Percentiles rank a stretch among this genome's conserved stretches.
These are phyloP conservation scores for Urostyla sp. DNA, from an alignment of 73 alveolate genomes.

Conservation along the genomic window DNA sequence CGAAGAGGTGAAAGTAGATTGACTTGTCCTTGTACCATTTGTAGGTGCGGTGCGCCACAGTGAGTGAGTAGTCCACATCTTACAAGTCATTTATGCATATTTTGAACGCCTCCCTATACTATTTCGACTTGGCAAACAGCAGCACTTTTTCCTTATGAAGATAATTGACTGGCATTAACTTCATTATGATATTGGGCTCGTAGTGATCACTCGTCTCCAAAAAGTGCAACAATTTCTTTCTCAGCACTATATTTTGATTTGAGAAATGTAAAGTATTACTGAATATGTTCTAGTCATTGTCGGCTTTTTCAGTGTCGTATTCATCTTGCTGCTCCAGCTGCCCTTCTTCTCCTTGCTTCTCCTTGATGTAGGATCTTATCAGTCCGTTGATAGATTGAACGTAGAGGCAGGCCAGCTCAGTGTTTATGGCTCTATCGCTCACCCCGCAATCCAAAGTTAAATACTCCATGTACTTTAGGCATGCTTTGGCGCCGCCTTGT, in stretches of 20 bases:
- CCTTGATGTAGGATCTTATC: neutral
- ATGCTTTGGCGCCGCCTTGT: conserved; percentile 35
- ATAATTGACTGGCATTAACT: conserved; percentile 16
- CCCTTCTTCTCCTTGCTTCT: neutral
- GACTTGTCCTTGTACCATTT: conserved; percentile 42
- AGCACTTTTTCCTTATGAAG: conserved; percentile 31
- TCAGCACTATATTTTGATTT: conserved; percentile 8
- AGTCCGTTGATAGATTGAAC: neutral
- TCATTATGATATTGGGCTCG: conserved; percentile 32
- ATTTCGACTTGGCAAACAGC: conserved; percentile 18
- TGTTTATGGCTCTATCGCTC: conserved; percentile 25
- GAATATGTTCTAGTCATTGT: conserved; percentile 23
- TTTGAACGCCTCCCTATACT: conserved; percentile 43
- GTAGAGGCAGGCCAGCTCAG: conserved; percentile 58
- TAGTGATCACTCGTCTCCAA: conserved; percentile 31
- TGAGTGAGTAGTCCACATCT: conserved; percentile 48
- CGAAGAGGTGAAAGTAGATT: conserved; percentile 23
- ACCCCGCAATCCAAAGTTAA: conserved; percentile 56
- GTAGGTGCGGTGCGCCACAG: conserved; percentile 26
- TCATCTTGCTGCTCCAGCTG: neutral
- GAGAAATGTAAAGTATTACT: neutral
- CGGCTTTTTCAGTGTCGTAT: neutral
- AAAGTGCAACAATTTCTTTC: conserved; percentile 36
- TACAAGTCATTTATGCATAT: conserved; percentile 36
- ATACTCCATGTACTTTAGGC: conserved; percentile 54